phyloP scores from a whole-genome alignment of 768 basidiomycete genomes.

The Russula sp. region DNA sequence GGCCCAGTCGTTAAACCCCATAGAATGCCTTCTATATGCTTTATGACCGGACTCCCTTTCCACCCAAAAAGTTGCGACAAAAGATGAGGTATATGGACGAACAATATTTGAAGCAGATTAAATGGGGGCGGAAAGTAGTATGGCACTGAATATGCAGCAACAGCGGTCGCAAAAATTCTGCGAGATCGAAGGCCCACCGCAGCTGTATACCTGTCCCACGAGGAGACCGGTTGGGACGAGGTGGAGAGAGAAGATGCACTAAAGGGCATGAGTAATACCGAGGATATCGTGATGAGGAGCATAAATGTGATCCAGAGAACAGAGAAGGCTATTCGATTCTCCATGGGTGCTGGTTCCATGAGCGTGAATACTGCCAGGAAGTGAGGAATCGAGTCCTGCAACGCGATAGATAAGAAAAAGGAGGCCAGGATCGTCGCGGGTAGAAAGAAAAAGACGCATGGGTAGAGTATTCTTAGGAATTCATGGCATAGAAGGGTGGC shows the following conservation, averaged over 20 bases:
- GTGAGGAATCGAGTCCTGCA: conserved; percentile 31
- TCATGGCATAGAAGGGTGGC: conserved; percentile 36
- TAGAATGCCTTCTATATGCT: conserved; percentile 28
- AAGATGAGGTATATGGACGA: conserved; percentile 20
- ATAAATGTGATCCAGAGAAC: conserved; percentile 32
- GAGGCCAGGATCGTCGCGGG: conserved; percentile 39
- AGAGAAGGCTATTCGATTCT: conserved; percentile 40
- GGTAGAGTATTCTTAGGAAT: conserved; percentile 33
- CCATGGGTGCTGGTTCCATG: conserved; percentile 34
- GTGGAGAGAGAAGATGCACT: conserved; percentile 22
- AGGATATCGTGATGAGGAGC: conserved; percentile 30
- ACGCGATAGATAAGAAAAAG: conserved; percentile 41
- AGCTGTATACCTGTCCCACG: conserved; percentile 46
- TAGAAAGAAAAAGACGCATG: conserved; percentile 40
- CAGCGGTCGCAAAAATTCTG: conserved; percentile 32
- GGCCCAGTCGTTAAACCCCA: conserved; percentile 41
- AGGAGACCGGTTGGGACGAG: neutral
- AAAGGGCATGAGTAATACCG: conserved; percentile 30
- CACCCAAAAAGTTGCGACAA: conserved; percentile 22
- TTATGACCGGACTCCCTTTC: conserved; percentile 10
- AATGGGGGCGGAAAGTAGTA: conserved; percentile 46
- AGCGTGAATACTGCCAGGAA: conserved; percentile 19
- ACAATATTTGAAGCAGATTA: conserved; percentile 34
- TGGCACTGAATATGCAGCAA: conserved; percentile 29
- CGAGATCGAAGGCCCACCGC: conserved; percentile 40